These are phyloP conservation scores for Scedosporium dehoogii DNA, from an alignment of 2,329 filamentous ascomycete species.

Conservation along the genomic window DNA sequence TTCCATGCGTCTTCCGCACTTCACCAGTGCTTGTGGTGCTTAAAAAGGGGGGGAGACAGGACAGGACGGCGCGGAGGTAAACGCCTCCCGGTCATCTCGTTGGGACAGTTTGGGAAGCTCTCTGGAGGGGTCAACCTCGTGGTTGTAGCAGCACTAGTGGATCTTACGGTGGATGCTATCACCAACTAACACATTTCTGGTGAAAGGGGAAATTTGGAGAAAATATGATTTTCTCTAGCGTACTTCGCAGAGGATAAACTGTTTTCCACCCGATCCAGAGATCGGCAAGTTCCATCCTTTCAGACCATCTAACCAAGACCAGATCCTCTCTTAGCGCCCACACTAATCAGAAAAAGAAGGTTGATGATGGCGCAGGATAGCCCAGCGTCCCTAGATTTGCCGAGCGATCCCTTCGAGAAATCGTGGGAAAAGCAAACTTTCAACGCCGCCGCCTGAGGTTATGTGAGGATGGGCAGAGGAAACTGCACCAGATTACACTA, in stretches of 20 bases:
- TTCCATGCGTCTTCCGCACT: neutral
- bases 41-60: neutral
- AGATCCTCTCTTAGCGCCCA: no score
- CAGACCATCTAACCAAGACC: no score
- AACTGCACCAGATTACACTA: no score
- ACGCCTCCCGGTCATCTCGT: neutral
- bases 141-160: neutral
- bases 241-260: neutral
- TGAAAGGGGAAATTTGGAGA: neutral
- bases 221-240: neutral
- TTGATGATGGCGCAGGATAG: no score
- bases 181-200: neutral
- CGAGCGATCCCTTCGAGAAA: no score
- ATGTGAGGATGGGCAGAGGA: no score
- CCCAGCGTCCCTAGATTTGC: no score
- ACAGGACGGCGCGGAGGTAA: neutral
- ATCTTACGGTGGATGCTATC: neutral
- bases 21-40: neutral
- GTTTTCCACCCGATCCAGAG: neutral
- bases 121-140: neutral
- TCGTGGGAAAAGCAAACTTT: no score
- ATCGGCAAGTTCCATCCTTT: neutral
- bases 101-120: neutral
- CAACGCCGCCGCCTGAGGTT: no score
- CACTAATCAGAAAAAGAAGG: no score